These are phyloP conservation scores for Apiotrichum porosum DNA, from an alignment of 1,284 basidiomycete species.

Conservation along the genomic window DNA sequence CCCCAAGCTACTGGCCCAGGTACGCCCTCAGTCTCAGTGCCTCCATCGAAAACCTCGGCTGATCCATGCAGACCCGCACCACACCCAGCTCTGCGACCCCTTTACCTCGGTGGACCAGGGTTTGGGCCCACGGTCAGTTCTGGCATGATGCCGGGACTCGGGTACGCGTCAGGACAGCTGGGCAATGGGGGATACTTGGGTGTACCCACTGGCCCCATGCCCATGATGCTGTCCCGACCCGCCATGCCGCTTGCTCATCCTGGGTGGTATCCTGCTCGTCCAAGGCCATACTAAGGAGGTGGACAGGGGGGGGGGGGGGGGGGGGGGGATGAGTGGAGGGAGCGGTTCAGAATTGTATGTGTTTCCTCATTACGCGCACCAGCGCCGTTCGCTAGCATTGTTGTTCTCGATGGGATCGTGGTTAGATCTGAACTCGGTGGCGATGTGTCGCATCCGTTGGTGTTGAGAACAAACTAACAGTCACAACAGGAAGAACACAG, in stretches of 20 bases:
- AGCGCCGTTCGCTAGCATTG: too few relatives aligned
- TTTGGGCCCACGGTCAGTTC: not conserved
- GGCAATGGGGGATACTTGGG: not conserved
- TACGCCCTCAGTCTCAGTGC: not conserved
- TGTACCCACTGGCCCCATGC: not conserved
- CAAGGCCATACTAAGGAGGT: not conserved
- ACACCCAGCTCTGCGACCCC: not conserved
- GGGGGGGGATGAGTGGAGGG: too few relatives aligned
- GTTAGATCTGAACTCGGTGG: too few relatives aligned
- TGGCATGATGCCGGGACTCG: constrained; percentile 1
- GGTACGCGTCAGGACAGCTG: not conserved
- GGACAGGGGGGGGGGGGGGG: too few relatives aligned
- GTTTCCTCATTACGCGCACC: too few relatives aligned
- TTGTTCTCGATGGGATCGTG: too few relatives aligned
- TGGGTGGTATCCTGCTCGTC: not conserved
- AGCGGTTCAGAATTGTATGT: too few relatives aligned
- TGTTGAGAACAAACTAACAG: too few relatives aligned
- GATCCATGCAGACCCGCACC: not conserved
- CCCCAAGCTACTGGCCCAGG: not conserved
- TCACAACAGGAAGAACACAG: too few relatives aligned
- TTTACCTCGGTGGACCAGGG: not conserved
- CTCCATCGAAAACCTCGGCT: not conserved
- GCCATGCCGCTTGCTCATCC: not conserved
- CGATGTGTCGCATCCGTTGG: too few relatives aligned
- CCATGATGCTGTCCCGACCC: not conserved